A percentile compares a stretch with the other conserved stretches of the same genome.
Conservation (phyloP, 164 flowering plant genomes). For the Magnolia kwangsiensis region DNA sequence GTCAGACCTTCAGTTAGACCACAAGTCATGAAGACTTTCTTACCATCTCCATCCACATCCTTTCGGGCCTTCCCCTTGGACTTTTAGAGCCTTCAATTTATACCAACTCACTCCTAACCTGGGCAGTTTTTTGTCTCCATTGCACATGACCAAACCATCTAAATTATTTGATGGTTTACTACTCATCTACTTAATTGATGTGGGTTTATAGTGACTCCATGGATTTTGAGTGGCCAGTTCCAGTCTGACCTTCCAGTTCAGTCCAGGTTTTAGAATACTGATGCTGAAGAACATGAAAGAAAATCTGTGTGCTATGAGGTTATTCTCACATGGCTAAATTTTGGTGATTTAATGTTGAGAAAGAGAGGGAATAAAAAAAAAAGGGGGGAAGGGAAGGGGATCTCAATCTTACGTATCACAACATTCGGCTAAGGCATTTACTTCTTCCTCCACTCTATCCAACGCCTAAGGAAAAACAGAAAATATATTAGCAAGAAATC, state of each 20-base stretch:
- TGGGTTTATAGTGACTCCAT: not conserved
- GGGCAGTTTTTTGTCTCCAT: too few relatives aligned
- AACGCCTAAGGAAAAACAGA: conserved; percentile 46
- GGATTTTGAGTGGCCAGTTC: not conserved
- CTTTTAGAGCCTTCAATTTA: too few relatives aligned
- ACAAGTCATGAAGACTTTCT: too few relatives aligned
- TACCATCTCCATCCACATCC: too few relatives aligned
- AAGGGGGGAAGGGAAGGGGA: not conserved
- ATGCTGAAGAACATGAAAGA: not conserved
- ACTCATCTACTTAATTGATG: too few relatives aligned
- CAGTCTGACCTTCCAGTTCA: not conserved
- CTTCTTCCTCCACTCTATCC: conserved; percentile 93
- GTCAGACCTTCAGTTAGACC: too few relatives aligned
- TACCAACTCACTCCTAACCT: too few relatives aligned
- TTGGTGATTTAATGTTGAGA: not conserved
- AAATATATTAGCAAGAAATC: not conserved
- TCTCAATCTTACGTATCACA: conserved; percentile 59
- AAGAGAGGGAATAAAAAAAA: not conserved
- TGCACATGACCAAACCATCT: too few relatives aligned
- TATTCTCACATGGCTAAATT: too few relatives aligned
- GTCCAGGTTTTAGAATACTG: not conserved
- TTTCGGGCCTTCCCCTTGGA: too few relatives aligned
- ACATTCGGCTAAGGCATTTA: conserved; percentile 68
- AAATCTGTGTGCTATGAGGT: not conserved
- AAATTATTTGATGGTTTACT: too few relatives aligned